Evolutionary conservation across 1,139 yeast species (phyloP).

Genomic region (Suhomyces bokatorum): DNA sequence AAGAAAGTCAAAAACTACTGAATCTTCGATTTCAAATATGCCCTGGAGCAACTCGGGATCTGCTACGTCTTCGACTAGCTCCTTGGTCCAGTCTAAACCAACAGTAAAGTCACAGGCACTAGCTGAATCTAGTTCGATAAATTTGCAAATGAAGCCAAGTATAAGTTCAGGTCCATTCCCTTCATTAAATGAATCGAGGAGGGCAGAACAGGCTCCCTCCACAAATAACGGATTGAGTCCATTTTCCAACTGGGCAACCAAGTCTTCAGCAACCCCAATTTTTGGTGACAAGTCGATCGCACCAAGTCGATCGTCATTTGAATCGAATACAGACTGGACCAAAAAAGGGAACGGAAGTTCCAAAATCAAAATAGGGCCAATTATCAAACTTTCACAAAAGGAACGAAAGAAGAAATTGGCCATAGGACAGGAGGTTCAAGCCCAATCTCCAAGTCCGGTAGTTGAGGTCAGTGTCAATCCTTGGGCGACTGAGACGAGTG

Average conservation of each 20-base stretch:
- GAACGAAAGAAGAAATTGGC: constrained; percentile 44
- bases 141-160: not conserved
- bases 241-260: constrained; percentile 35
- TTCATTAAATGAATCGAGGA: constrained; percentile 3
- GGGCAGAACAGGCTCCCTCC: not conserved
- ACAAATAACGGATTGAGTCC: constrained; percentile 25
- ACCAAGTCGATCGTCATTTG: not conserved
- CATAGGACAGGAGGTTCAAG: constrained; percentile 1
- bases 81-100: not conserved
- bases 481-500: constrained; percentile 9
- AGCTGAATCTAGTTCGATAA: not conserved
- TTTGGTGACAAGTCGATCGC: constrained; percentile 15
- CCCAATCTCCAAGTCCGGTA: not conserved
- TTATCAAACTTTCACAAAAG: constrained; percentile 48
- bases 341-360: constrained; percentile 15
- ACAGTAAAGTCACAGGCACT: not conserved
- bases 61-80: constrained; percentile 2
- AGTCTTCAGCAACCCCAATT: constrained; percentile 18
- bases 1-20: constrained; percentile 19
- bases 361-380: constrained; percentile 39
- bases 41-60: constrained; percentile 9
- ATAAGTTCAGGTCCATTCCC: constrained; percentile 5
- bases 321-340: constrained; percentile 7
- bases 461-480: constrained; percentile 12
- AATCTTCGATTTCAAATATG: constrained; percentile 4